These are phyloP conservation scores for Chytriomyces sp. DNA, from an alignment of 192 early-diverging fungal species.

Conservation along the genomic window DNA sequence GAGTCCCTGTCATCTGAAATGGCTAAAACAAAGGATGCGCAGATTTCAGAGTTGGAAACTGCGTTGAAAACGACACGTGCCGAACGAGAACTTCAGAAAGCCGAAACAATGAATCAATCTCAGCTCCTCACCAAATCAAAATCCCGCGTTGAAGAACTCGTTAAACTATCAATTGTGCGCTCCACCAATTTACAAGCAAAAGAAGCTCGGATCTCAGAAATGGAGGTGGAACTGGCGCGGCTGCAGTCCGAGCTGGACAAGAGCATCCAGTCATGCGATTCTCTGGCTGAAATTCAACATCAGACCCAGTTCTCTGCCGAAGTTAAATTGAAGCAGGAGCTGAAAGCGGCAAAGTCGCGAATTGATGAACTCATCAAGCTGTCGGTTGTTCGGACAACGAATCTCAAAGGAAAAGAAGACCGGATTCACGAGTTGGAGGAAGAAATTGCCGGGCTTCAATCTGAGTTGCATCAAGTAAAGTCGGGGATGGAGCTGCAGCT, in stretches of 20 bases:
- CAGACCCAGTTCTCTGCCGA: too few relatives aligned
- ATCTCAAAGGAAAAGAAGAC: slow-evolving; percentile 30
- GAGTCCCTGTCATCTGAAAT: neutral
- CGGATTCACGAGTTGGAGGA: slow-evolving; percentile 22
- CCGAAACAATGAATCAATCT: too few relatives aligned
- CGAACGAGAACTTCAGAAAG: too few relatives aligned
- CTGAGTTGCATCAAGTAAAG: too few relatives aligned
- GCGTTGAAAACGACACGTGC: too few relatives aligned
- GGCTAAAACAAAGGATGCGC: neutral
- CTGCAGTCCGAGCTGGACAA: neutral
- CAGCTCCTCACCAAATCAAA: neutral
- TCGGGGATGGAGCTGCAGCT: too few relatives aligned
- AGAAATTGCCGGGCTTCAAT: neutral
- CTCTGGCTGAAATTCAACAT: too few relatives aligned
- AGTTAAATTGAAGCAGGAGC: neutral
- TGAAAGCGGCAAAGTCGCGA: slow-evolving; percentile 6
- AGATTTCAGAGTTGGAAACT: neutral
- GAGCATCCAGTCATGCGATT: neutral
- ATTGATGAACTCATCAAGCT: slow-evolving; percentile 33
- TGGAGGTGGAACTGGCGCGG: slow-evolving; percentile 1
- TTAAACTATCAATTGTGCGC: slow-evolving; percentile 25
- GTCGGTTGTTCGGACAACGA: slow-evolving; percentile 13
- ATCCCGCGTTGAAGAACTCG: slow-evolving; percentile 22
- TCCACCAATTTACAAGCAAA: slow-evolving; percentile 29
- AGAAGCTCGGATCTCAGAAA: slow-evolving; percentile 16